Conservation (phyloP, 2,329 filamentous ascomycete species). For the Hyphodiscus sp. region DNA sequence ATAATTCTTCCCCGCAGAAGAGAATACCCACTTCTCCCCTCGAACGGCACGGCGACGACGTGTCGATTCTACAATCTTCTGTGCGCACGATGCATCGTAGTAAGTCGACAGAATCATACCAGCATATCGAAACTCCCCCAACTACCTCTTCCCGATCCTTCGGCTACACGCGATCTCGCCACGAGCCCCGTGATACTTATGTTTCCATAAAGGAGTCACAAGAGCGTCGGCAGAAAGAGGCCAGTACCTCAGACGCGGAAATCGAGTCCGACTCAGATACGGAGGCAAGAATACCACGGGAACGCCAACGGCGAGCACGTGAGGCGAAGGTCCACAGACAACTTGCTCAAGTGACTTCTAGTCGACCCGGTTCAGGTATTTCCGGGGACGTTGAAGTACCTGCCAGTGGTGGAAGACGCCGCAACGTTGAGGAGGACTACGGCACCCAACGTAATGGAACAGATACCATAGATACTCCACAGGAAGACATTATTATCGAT, state of each 20-base stretch:
- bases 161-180: slow-evolving; percentile 6
- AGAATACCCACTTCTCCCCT: slow-evolving; percentile 20
- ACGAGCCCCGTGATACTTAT: slow-evolving; percentile 19
- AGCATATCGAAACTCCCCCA: neutral
- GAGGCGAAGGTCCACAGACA: slow-evolving; percentile 14
- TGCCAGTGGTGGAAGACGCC: slow-evolving; percentile 16
- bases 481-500: slow-evolving; percentile 23
- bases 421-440: slow-evolving; percentile 23
- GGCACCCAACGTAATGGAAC: slow-evolving; percentile 21
- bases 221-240: slow-evolving; percentile 15
- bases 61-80: slow-evolving; percentile 14
- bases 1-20: slow-evolving; percentile 19
- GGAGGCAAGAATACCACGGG: neutral
- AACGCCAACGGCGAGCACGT: slow-evolving; percentile 3
- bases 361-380: slow-evolving; percentile 4
- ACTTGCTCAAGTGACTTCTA: slow-evolving; percentile 4
- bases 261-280: slow-evolving; percentile 19
- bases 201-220: slow-evolving; percentile 27
- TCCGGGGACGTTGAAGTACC: slow-evolving; percentile 16
- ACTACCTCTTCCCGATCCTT: slow-evolving; percentile 13
- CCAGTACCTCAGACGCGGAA: slow-evolving; percentile 8
- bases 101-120: slow-evolving; percentile 4
- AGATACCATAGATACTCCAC: slow-evolving; percentile 23
- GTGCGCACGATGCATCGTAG: slow-evolving; percentile 12
- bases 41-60: neutral